These are phyloP conservation scores for Xylaria sp. DNA, from an alignment of 2,329 filamentous ascomycete genomes.

Conservation along the genomic window DNA sequence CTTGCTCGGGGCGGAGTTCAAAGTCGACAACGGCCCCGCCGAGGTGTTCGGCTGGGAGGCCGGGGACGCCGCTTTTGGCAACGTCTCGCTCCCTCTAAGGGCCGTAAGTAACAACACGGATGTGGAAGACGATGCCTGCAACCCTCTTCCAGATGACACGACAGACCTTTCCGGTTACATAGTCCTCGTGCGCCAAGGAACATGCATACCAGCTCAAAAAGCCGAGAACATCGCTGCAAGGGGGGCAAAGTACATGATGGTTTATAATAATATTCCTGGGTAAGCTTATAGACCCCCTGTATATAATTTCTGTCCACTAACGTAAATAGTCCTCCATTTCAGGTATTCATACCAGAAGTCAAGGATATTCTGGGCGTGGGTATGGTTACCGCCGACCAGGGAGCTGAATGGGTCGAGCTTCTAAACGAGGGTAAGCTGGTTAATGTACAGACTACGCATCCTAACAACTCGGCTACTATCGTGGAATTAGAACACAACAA, in stretches of 20 bases:
- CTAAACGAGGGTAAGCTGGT: constrained; percentile 48
- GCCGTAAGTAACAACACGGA: constrained; percentile 51
- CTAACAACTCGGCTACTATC: constrained; percentile 36
- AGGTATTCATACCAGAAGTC: background rate
- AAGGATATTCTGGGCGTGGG: constrained; percentile 19
- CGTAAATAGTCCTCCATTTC: background rate
- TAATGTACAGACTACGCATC: constrained; percentile 46
- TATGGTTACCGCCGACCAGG: constrained; percentile 40
- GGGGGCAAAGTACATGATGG: constrained; percentile 61
- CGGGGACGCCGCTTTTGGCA: constrained; percentile 46
- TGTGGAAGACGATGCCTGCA: constrained; percentile 52
- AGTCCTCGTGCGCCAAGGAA: constrained; percentile 61
- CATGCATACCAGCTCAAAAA: constrained; percentile 58
- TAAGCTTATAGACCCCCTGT: constrained; percentile 39
- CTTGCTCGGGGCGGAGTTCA: constrained; percentile 45
- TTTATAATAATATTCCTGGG: constrained; percentile 58
- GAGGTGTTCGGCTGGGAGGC: constrained; percentile 47
- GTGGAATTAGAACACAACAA: constrained; percentile 42
- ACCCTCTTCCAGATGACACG: constrained; percentile 52
- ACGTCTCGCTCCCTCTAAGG: constrained; percentile 51
- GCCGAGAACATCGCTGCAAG: constrained; percentile 52
- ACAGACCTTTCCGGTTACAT: constrained; percentile 60
- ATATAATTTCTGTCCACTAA: constrained; percentile 3
- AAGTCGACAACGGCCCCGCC: constrained; percentile 38
- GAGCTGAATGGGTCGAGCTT: constrained; percentile 45